These are phyloP conservation scores for Arthrobotrys pseudoclavata DNA, from an alignment of 2,329 filamentous ascomycete species.

Conservation along the genomic window DNA sequence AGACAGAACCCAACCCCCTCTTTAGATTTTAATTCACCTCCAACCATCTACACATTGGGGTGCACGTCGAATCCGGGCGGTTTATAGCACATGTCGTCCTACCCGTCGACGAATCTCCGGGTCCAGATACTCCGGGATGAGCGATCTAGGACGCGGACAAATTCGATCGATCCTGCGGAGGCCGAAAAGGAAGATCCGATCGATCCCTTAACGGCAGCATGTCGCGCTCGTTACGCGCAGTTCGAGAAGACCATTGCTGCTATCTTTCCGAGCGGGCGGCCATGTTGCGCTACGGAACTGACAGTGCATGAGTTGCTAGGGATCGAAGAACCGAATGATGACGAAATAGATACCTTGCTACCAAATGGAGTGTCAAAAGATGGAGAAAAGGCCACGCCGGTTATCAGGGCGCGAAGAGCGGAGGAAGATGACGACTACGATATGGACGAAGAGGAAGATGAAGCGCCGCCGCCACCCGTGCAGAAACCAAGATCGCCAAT, in stretches of 20 bases:
- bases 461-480: conserved; percentile 70
- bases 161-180: conserved; percentile 63
- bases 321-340: conserved; percentile 59
- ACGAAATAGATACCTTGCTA: conserved; percentile 47
- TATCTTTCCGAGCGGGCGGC: conserved; percentile 62
- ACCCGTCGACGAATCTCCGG: conserved; percentile 59
- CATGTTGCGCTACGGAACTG: conserved; percentile 62
- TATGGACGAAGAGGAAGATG: conserved; percentile 73
- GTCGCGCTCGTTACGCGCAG: conserved; percentile 62
- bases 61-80: conserved; percentile 17
- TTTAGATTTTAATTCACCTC: conserved; percentile 17
- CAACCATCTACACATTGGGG: conserved; percentile 10
- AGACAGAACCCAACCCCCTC: conserved; percentile 31
- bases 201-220: conserved; percentile 62
- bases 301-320: conserved; percentile 61
- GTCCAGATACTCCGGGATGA: conserved; percentile 60
- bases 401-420: conserved; percentile 69
- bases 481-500: conserved; percentile 69
- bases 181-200: conserved; percentile 63
- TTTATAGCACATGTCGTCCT: conserved; percentile 53
- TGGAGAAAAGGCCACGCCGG: conserved; percentile 58
- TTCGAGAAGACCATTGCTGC: conserved; percentile 63
- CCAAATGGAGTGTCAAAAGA: conserved; percentile 59
- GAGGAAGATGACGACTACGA: conserved; percentile 81
- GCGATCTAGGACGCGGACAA: conserved; percentile 62